Evolutionary conservation across 208 protist species (phyloP).

Genomic region (Leishmania lainsoni): DNA sequence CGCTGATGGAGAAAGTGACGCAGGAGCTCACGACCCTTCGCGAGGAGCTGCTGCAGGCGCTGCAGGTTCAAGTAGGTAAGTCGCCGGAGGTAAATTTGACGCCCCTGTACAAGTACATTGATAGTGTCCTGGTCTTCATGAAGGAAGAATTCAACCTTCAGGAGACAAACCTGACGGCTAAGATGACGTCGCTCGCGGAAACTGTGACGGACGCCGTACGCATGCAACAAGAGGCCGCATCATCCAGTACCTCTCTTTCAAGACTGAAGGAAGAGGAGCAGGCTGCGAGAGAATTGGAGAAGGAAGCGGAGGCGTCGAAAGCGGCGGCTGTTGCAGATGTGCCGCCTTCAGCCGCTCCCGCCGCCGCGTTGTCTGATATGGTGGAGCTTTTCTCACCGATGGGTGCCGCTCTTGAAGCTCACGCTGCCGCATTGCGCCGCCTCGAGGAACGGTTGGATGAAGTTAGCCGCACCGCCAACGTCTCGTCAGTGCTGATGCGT

Average conservation of each 20-base stretch:
- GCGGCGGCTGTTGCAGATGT: neutral
- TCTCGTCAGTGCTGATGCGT: slow-evolving; percentile 13
- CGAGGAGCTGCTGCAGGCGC: slow-evolving; percentile 42
- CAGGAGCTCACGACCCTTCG: slow-evolving; percentile 37
- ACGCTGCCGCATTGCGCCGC: slow-evolving; percentile 21
- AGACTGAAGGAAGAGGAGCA: neutral
- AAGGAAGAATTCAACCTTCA: slow-evolving; percentile 51
- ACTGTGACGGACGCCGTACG: slow-evolving; percentile 17
- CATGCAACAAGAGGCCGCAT: neutral
- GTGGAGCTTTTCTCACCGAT: slow-evolving; percentile 16
- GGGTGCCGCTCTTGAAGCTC: slow-evolving; percentile 12
- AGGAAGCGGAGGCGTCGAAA: neutral
- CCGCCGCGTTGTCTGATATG: neutral
- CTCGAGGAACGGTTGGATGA: slow-evolving; percentile 26
- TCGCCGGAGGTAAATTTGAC: slow-evolving; percentile 74
- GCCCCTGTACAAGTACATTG: slow-evolving; percentile 82
- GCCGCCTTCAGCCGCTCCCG: neutral
- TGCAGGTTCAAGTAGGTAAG: slow-evolving; percentile 59
- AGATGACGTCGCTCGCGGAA: slow-evolving; percentile 35
- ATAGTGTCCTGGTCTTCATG: slow-evolving; percentile 64
- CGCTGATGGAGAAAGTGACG: slow-evolving; percentile 23
- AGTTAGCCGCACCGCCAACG: slow-evolving; percentile 17
- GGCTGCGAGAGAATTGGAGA: neutral
- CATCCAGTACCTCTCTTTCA: neutral
- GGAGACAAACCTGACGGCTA: slow-evolving; percentile 32